These are phyloP conservation scores for Geranium incanum DNA, from an alignment of 441 rosid genomes.

Conservation along the genomic window DNA sequence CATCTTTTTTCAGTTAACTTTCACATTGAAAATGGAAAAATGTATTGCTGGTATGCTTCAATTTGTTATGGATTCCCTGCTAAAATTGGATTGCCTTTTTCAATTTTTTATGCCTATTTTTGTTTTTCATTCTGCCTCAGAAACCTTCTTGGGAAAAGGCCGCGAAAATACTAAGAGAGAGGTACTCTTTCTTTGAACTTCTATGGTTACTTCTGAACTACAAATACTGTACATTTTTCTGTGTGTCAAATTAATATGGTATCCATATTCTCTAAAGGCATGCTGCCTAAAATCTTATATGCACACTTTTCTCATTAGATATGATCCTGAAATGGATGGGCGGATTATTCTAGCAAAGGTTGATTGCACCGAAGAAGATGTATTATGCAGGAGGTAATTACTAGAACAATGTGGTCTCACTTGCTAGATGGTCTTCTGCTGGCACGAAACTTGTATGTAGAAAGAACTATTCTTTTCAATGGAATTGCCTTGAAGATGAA, in stretches of 20 bases:
- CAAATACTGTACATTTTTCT: background rate
- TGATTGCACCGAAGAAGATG: conserved; percentile 72
- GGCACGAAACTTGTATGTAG: too few species aligned
- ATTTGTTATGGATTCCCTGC: conserved; percentile 2
- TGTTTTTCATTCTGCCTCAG: conserved; percentile 37
- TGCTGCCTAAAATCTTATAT: conserved; percentile 17
- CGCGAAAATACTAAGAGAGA: conserved; percentile 64
- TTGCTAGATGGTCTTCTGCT: background rate
- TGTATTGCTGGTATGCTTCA: background rate
- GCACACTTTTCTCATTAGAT: conserved; percentile 39
- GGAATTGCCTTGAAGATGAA: too few species aligned
- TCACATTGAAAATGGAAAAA: background rate
- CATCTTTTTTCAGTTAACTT: background rate
- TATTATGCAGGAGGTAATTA: conserved; percentile 70
- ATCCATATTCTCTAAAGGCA: background rate
- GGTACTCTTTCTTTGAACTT: conserved; percentile 34
- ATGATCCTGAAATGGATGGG: conserved; percentile 86
- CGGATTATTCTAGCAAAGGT: conserved; percentile 85
- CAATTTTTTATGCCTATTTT: conserved; percentile 17
- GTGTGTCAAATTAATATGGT: background rate
- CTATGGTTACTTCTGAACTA: conserved; percentile 11
- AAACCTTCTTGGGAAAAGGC: conserved; percentile 97
- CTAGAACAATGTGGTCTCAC: conserved; percentile 15
- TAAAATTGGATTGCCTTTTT: conserved; percentile 12
- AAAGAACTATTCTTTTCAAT: background rate